phyloP scores from a whole-genome alignment of 495 filamentous ascomycete genomes.

The Daldinia concentrica region DNA sequence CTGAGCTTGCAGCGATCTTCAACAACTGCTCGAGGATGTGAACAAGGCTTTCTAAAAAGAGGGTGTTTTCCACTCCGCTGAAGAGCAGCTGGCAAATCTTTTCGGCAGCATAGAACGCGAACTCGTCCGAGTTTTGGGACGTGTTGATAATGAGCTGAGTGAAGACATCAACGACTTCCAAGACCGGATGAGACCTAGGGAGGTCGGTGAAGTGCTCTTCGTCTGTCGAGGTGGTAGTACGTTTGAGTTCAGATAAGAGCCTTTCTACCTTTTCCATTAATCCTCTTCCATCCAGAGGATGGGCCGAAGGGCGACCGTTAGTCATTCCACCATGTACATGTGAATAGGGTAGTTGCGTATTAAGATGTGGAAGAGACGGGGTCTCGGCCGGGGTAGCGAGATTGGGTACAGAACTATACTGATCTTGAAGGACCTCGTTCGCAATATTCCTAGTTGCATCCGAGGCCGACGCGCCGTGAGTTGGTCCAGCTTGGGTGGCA shows the following conservation, averaged over 20 bases:
- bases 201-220: slow-evolving; percentile 79
- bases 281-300: slow-evolving; percentile 70
- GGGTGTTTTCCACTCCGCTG: slow-evolving; percentile 57
- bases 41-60: slow-evolving; percentile 85
- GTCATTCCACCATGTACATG: slow-evolving; percentile 59
- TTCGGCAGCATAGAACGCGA: slow-evolving; percentile 72
- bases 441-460: slow-evolving; percentile 63
- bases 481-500: slow-evolving; percentile 47
- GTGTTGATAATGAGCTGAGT: slow-evolving; percentile 64
- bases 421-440: slow-evolving; percentile 83
- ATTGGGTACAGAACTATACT: slow-evolving; percentile 78
- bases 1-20: slow-evolving; percentile 69
- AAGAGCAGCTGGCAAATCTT: slow-evolving; percentile 77
- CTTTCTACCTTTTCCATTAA: slow-evolving; percentile 72
- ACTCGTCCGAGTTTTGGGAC: slow-evolving; percentile 68
- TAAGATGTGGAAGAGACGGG: slow-evolving; percentile 75
- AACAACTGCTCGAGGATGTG: slow-evolving; percentile 83
- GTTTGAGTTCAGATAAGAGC: slow-evolving; percentile 74
- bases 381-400: slow-evolving; percentile 83
- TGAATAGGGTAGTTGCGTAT: slow-evolving; percentile 68
- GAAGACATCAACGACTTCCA: slow-evolving; percentile 68
- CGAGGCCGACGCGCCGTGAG: slow-evolving; percentile 58
- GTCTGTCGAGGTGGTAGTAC: slow-evolving; percentile 67
- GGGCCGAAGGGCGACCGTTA: slow-evolving; percentile 62
- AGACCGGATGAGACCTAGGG: slow-evolving; percentile 67